Evolutionary conservation across 2,329 filamentous ascomycete species (phyloP).

Genomic region (Ascochyta pisi): DNA sequence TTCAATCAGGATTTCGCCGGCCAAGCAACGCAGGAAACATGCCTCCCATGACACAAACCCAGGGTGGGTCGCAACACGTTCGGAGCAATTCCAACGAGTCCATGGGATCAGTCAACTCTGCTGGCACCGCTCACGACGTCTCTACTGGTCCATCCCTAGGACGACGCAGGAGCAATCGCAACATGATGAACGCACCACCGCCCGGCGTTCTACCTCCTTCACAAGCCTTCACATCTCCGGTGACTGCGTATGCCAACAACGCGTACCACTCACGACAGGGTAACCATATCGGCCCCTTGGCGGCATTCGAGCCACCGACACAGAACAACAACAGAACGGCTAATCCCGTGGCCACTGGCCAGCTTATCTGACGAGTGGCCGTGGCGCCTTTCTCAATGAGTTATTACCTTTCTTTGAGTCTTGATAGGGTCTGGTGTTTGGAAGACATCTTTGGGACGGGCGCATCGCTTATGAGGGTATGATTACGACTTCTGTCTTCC

Average conservation of each 20-base stretch:
- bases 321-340: constrained; percentile 33
- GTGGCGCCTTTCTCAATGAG: neutral
- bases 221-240: constrained; percentile 36
- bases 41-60: constrained; percentile 18
- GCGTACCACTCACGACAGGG: constrained; percentile 37
- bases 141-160: constrained; percentile 39
- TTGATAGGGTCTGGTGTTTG: constrained; percentile 9
- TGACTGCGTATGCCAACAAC: constrained; percentile 35
- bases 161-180: constrained; percentile 47
- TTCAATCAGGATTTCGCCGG: constrained; percentile 41
- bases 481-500: constrained; percentile 24
- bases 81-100: constrained; percentile 46
- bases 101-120: constrained; percentile 37
- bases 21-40: constrained; percentile 32
- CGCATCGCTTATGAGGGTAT: constrained; percentile 13
- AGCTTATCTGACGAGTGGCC: constrained; percentile 34
- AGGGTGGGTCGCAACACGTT: constrained; percentile 30
- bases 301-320: constrained; percentile 37
- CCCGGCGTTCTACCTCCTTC: constrained; percentile 31
- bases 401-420: constrained; percentile 7
- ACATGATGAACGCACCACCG: constrained; percentile 35
- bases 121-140: constrained; percentile 34
- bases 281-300: constrained; percentile 31
- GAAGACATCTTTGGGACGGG: constrained; percentile 13
- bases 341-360: constrained; percentile 44